phyloP scores from a whole-genome alignment of 2,329 filamentous ascomycete genomes.

The Pseudogymnoascus sp. region DNA sequence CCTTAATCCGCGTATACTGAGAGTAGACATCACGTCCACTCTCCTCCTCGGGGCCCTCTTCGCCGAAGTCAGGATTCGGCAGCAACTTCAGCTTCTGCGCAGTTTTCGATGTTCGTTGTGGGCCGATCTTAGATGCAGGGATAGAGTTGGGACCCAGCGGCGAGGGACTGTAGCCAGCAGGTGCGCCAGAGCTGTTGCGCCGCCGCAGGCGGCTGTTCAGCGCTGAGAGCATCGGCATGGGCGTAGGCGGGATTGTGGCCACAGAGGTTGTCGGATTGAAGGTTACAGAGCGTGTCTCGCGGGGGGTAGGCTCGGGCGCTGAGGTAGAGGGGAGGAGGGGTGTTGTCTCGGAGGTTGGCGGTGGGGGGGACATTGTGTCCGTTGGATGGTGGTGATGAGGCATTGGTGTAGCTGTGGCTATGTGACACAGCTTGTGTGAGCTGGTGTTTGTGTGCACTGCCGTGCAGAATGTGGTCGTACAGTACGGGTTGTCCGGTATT shows the following conservation, averaged over 20 bases:
- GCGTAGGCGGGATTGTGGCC: slow-evolving; percentile 42
- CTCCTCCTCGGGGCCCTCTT: slow-evolving; percentile 74
- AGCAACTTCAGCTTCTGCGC: slow-evolving; percentile 96
- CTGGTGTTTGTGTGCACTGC: not conserved
- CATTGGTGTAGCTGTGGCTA: not conserved
- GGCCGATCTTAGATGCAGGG: slow-evolving; percentile 66
- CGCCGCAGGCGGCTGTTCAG: slow-evolving; percentile 82
- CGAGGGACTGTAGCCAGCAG: slow-evolving; percentile 33
- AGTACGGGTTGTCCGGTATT: not conserved
- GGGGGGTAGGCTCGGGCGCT: slow-evolving; percentile 16
- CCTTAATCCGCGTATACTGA: slow-evolving; percentile 95
- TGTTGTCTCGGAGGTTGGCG: slow-evolving; percentile 9
- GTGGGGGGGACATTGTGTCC: not conserved
- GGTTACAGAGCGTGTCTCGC: slow-evolving; percentile 44
- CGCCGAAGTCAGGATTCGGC: slow-evolving; percentile 76
- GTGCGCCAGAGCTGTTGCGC: slow-evolving; percentile 71
- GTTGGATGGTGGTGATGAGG: slow-evolving; percentile 5
- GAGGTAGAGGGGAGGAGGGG: not conserved
- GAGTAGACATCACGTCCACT: slow-evolving; percentile 93
- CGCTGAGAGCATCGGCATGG: slow-evolving; percentile 60
- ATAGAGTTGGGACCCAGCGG: slow-evolving; percentile 31
- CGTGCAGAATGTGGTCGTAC: not conserved
- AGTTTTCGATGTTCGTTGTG: slow-evolving; percentile 89
- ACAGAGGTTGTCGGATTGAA: slow-evolving; percentile 65
- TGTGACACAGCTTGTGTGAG: not conserved